Conservation (phyloP, 768 basidiomycete genomes). For the Pleurotus tuber-regium region DNA sequence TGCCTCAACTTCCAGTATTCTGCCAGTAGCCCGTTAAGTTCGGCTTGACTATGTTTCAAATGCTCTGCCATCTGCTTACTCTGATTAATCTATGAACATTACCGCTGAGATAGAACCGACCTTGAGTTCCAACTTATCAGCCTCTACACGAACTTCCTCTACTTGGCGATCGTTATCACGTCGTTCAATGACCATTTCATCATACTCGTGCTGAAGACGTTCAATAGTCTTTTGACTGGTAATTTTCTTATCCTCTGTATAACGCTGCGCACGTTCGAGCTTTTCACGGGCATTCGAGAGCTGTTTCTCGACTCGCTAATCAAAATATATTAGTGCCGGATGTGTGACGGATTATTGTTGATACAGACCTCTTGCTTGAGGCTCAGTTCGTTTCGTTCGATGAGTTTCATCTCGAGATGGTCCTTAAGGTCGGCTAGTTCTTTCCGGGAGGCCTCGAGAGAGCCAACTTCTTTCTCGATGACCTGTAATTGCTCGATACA, state of each 20-base stretch:
- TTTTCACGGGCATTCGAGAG: conserved; percentile 80
- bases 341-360: neutral
- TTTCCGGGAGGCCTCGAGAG: conserved; percentile 64
- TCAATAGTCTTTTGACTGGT: conserved; percentile 75
- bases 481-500: conserved; percentile 77
- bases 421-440: conserved; percentile 68
- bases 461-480: conserved; percentile 63
- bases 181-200: conserved; percentile 73
- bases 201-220: conserved; percentile 74
- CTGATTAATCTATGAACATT: neutral
- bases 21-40: conserved; percentile 75
- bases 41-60: conserved; percentile 67
- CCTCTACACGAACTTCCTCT: conserved; percentile 72
- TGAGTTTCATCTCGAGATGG: conserved; percentile 66
- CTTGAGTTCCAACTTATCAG: conserved; percentile 64
- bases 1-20: conserved; percentile 85
- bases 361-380: conserved; percentile 62
- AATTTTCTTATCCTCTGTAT: conserved; percentile 75
- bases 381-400: conserved; percentile 68
- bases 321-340: neutral
- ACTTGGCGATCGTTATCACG: conserved; percentile 77
- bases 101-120: conserved; percentile 29
- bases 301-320: conserved; percentile 78
- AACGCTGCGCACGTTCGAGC: conserved; percentile 72
- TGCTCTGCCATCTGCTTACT: conserved; percentile 67